Conservation (phyloP, 441 rosid genomes). For the Erodium chrysanthum region DNA sequence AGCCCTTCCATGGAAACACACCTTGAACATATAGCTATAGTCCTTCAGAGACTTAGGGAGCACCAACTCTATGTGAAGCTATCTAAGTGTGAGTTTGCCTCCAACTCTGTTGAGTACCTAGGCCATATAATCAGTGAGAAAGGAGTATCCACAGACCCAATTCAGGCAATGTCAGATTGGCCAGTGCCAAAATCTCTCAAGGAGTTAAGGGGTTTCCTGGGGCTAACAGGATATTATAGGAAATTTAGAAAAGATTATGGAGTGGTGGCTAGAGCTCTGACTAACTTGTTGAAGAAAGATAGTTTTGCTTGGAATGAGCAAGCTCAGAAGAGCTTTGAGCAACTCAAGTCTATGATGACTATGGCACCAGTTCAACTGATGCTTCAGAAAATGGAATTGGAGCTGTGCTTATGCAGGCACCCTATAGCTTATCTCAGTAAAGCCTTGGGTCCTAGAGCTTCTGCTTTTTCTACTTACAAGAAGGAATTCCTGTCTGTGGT, state of each 20-base stretch:
- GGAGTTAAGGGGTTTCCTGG: constrained; percentile 1
- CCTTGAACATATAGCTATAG: too few species aligned
- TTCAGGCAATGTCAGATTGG: not conserved
- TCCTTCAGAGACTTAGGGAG: too few species aligned
- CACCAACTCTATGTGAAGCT: too few species aligned
- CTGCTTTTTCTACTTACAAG: not conserved
- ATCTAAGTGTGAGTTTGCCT: too few species aligned
- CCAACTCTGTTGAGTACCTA: too few species aligned
- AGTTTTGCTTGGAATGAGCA: not conserved
- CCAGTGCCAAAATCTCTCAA: not conserved
- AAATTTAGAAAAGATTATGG: constrained; percentile 2
- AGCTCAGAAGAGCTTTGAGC: not conserved
- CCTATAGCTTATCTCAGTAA: constrained; percentile 5
- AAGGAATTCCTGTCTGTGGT: not conserved
- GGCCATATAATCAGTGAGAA: too few species aligned
- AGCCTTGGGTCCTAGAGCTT: not conserved
- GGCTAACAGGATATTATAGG: not conserved
- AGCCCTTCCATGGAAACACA: too few species aligned
- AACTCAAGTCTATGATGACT: not conserved
- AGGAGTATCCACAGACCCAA: too few species aligned
- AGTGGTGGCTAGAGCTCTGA: not conserved
- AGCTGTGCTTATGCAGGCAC: not conserved
- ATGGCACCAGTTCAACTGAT: not conserved
- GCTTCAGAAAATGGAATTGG: not conserved
- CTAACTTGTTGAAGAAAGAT: constrained; percentile 6